Evolutionary conservation across 352 stramenopile genomes (phyloP).

Genomic region (Globisporangium carolinianum): DNA sequence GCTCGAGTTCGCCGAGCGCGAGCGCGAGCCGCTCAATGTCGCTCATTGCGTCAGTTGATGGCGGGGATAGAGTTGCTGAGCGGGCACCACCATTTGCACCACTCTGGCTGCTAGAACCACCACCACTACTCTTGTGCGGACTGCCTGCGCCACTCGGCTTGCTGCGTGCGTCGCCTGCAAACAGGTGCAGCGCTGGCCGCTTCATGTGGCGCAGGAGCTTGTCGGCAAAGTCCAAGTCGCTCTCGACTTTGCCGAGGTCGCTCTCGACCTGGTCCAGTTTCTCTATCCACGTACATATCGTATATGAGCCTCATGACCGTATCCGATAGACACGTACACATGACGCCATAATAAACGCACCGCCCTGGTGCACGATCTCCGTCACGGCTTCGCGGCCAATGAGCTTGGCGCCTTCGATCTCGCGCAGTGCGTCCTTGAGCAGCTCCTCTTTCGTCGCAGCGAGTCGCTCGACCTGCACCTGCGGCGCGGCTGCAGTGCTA

Average conservation of each 20-base stretch:
- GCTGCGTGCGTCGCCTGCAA: constrained; percentile 34
- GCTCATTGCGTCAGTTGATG: constrained; percentile 15
- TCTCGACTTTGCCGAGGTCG: constrained; percentile 47
- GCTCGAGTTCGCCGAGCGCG: constrained; percentile 60
- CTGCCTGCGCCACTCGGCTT: constrained; percentile 9
- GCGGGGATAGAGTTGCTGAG: no score
- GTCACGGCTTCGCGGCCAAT: constrained; percentile 60
- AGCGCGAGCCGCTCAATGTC: constrained; percentile 58
- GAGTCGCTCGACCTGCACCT: constrained; percentile 69
- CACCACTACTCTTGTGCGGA: background rate
- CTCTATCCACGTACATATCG: constrained; percentile 19
- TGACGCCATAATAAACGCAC: constrained; percentile 13
- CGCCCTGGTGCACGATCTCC: constrained; percentile 65
- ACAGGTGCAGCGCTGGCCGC: constrained; percentile 58
- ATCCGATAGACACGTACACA: no score
- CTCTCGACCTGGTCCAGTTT: constrained; percentile 67
- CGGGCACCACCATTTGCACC: background rate
- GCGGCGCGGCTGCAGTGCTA: constrained; percentile 25
- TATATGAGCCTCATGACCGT: no score
- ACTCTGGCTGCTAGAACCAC: background rate
- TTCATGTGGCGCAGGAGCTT: constrained; percentile 70
- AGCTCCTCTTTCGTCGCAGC: constrained; percentile 50
- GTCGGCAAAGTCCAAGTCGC: constrained; percentile 66
- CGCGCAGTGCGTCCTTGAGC: constrained; percentile 61
- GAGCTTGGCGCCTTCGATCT: constrained; percentile 66